A percentile compares a stretch with the other conserved stretches of the same genome.
Conservation (phyloP, 345 rosid species). For the Dipteronia dyeriana region DNA sequence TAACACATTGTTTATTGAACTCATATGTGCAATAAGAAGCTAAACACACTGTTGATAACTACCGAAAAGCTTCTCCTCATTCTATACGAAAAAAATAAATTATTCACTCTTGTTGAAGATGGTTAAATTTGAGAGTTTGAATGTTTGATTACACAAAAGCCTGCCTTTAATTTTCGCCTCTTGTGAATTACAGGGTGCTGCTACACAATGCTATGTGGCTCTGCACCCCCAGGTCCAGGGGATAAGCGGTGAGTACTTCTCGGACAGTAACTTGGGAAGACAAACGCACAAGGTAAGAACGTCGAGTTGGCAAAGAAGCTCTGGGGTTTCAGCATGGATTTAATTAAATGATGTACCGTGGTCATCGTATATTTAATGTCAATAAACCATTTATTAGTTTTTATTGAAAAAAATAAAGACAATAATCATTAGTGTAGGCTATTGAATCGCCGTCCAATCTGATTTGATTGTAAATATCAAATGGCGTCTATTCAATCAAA, state of each 20-base stretch:
- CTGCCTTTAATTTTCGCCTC: neutral
- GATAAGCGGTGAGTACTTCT: slow-evolving; percentile 49
- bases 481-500: too few relatives aligned
- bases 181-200: slow-evolving; percentile 47
- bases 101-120: neutral
- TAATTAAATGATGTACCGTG: slow-evolving; percentile 37
- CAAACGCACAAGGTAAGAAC: slow-evolving; percentile 32
- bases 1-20: neutral
- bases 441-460: too few relatives aligned
- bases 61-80: neutral
- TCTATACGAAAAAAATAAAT: too few relatives aligned
- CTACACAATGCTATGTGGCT: slow-evolving; percentile 64
- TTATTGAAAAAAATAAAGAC: too few relatives aligned
- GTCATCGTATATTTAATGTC: too few relatives aligned
- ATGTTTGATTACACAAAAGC: neutral
- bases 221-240: slow-evolving; percentile 58
- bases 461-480: too few relatives aligned
- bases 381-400: too few relatives aligned
- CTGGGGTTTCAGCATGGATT: slow-evolving; percentile 60
- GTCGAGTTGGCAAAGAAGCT: slow-evolving; percentile 49
- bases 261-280: slow-evolving; percentile 38
- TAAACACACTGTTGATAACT: neutral
- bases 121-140: neutral
- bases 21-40: neutral
- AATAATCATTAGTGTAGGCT: too few relatives aligned